Percentiles rank a stretch among this genome's conserved stretches.
phyloP scores from a whole-genome alignment of 257 asterid species.

The Linderniella brevidens region DNA sequence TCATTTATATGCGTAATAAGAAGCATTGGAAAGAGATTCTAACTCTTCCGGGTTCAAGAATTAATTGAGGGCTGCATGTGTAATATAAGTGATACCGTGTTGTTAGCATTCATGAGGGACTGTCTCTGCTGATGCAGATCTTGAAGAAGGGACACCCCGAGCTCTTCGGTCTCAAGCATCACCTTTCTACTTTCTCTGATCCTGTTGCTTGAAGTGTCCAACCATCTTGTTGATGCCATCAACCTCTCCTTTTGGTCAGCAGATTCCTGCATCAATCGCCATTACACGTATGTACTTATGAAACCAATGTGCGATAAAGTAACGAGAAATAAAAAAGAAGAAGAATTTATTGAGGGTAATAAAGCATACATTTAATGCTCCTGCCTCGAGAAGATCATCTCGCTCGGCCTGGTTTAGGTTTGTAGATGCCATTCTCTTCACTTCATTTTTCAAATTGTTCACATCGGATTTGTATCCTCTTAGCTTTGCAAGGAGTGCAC shows the following conservation, averaged over 20 bases:
- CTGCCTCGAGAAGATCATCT: too few relatives aligned
- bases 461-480: conserved; percentile 44
- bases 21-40: too few relatives aligned
- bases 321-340: too few relatives aligned
- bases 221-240: conserved; percentile 21
- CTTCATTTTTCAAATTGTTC: conserved; percentile 27
- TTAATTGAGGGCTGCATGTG: too few relatives aligned
- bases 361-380: not conserved
- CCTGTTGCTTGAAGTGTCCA: conserved; percentile 30
- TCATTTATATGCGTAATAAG: too few relatives aligned
- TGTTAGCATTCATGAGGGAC: conserved; percentile 25
- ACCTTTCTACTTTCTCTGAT: conserved; percentile 35
- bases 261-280: conserved; percentile 21
- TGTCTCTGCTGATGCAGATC: conserved; percentile 42
- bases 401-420: conserved; percentile 30
- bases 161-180: conserved; percentile 48
- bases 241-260: conserved; percentile 35
- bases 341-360: not conserved
- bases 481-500: conserved; percentile 37
- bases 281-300: not conserved
- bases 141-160: conserved; percentile 47
- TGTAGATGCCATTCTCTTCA: conserved; percentile 25
- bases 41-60: too few relatives aligned
- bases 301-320: not conserved
- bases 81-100: conserved; percentile 18